A percentile compares a stretch with the other conserved stretches of the same genome.
These are phyloP conservation scores for Mycena galopus DNA, from an alignment of 768 basidiomycete species.

Conservation along the genomic window DNA sequence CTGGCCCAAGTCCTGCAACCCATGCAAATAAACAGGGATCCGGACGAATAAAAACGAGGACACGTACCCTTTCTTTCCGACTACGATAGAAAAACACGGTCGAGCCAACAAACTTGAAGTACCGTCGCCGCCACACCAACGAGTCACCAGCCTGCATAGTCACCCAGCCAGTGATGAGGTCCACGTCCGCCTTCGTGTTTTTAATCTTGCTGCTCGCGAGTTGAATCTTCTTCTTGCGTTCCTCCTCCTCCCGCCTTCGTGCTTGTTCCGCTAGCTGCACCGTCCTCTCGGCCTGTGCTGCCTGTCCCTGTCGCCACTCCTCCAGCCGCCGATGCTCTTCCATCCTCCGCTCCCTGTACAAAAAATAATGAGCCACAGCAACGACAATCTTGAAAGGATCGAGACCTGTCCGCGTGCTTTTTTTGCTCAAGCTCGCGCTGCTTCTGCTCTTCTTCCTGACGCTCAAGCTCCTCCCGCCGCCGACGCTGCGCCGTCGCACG, in stretches of 20 bases:
- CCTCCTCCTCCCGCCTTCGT: slow-evolving; percentile 55
- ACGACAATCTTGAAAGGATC: not conserved
- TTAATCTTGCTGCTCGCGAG: slow-evolving; percentile 59
- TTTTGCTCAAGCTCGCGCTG: slow-evolving; percentile 60
- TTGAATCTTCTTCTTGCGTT: slow-evolving; percentile 62
- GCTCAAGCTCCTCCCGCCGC: slow-evolving; percentile 54
- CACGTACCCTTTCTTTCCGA: slow-evolving; percentile 57
- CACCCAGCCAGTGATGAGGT: slow-evolving; percentile 67
- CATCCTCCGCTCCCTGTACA: slow-evolving; percentile 61
- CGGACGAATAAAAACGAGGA: not conserved
- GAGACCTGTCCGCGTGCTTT: slow-evolving; percentile 44
- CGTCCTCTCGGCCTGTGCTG: slow-evolving; percentile 58
- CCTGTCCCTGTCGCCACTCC: slow-evolving; percentile 65
- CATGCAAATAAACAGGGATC: slow-evolving; percentile 7
- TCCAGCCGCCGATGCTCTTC: slow-evolving; percentile 66
- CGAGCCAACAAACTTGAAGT: slow-evolving; percentile 66
- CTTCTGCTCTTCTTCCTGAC: slow-evolving; percentile 61
- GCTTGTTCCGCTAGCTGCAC: slow-evolving; percentile 59
- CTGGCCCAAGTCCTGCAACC: slow-evolving; percentile 55
- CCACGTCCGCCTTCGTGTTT: slow-evolving; percentile 49
- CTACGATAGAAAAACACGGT: slow-evolving; percentile 64
- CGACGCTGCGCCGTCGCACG: slow-evolving; percentile 53
- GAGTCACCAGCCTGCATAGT: slow-evolving; percentile 69
- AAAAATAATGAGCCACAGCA: slow-evolving; percentile 2
- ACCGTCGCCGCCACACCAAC: slow-evolving; percentile 75